These are phyloP conservation scores for Knoxia roxburghii DNA, from an alignment of 257 asterid genomes.

Conservation along the genomic window DNA sequence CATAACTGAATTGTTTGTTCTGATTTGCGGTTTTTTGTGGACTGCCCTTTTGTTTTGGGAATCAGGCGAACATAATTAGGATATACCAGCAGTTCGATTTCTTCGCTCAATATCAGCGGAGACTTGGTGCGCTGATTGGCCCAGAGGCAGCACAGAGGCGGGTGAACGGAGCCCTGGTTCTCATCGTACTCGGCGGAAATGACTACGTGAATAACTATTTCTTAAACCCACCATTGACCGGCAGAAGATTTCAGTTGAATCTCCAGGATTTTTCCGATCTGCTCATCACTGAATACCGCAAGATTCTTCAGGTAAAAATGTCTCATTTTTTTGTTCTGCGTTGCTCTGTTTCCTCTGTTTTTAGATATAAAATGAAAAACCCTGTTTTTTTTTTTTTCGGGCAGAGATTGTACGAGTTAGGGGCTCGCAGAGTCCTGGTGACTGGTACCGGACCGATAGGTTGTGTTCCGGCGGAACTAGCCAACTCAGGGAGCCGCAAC, in stretches of 20 bases:
- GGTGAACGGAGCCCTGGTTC: slow-evolving; percentile 55
- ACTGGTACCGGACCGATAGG: slow-evolving; percentile 93
- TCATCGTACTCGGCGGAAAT: slow-evolving; percentile 72
- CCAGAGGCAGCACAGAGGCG: slow-evolving; percentile 25
- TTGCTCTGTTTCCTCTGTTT: background rate
- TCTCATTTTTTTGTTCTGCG: background rate
- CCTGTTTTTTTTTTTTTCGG: too few relatives aligned
- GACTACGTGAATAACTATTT: slow-evolving; percentile 80
- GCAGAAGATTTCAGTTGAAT: slow-evolving; percentile 42
- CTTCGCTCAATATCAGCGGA: slow-evolving; percentile 42
- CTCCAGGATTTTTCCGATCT: slow-evolving; percentile 36
- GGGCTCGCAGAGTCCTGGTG: slow-evolving; percentile 71
- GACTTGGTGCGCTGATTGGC: slow-evolving; percentile 49
- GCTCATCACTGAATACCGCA: slow-evolving; percentile 55
- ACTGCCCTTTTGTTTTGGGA: background rate
- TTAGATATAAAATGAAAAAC: too few relatives aligned
- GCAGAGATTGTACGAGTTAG: slow-evolving; percentile 60
- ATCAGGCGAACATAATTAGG: slow-evolving; percentile 51
- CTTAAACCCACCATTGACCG: slow-evolving; percentile 39
- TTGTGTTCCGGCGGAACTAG: slow-evolving; percentile 78
- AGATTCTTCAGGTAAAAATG: slow-evolving; percentile 40
- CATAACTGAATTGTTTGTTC: background rate
- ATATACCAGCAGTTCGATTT: slow-evolving; percentile 35
- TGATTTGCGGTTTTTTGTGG: too few relatives aligned
- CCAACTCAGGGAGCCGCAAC: slow-evolving; percentile 38